A percentile compares a stretch with the other conserved stretches of the same genome.
Conservation (phyloP, 2,329 filamentous ascomycete genomes). For the Podosphaera leucotricha region DNA sequence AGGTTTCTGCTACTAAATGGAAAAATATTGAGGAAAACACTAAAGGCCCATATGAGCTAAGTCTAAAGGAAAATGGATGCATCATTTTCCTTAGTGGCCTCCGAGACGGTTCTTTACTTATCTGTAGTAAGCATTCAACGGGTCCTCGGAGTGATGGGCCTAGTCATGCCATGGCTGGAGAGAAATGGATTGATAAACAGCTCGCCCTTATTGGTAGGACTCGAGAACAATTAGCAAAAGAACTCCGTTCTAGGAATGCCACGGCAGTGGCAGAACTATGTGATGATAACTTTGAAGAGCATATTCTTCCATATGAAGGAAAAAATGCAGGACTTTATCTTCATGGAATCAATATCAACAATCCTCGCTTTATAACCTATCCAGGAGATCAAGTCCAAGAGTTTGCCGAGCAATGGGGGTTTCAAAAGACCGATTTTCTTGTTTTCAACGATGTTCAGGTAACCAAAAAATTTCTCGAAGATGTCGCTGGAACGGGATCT, state of each 20-base stretch:
- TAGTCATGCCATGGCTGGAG: slow-evolving; percentile 70
- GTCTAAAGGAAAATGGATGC: slow-evolving; percentile 96
- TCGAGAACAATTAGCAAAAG: slow-evolving; percentile 50
- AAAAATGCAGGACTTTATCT: slow-evolving; percentile 78
- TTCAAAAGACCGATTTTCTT: slow-evolving; percentile 66
- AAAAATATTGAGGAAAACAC: slow-evolving; percentile 51
- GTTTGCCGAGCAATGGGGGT: slow-evolving; percentile 84
- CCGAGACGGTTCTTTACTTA: slow-evolving; percentile 67
- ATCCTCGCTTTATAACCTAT: slow-evolving; percentile 80
- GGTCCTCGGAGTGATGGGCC: slow-evolving; percentile 42
- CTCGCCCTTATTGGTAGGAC: slow-evolving; percentile 56
- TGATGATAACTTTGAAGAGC: slow-evolving; percentile 90
- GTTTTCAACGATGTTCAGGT: slow-evolving; percentile 49
- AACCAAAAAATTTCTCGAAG: slow-evolving; percentile 62
- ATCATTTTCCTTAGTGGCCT: slow-evolving; percentile 93
- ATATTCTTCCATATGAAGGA: slow-evolving; percentile 70
- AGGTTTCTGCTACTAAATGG: slow-evolving; percentile 69
- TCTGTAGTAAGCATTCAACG: slow-evolving; percentile 98
- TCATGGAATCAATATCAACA: slow-evolving; percentile 85
- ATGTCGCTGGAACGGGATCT: slow-evolving; percentile 66
- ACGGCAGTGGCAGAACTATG: slow-evolving; percentile 92
- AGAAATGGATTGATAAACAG: slow-evolving; percentile 61
- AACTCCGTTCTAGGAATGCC: slow-evolving; percentile 58
- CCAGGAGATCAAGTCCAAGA: slow-evolving; percentile 60
- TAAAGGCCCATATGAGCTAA: slow-evolving; percentile 75